Percentiles rank a stretch among this genome's conserved stretches.
phyloP scores from a whole-genome alignment of 2,329 filamentous ascomycete genomes.

The Xylaria sp. region DNA sequence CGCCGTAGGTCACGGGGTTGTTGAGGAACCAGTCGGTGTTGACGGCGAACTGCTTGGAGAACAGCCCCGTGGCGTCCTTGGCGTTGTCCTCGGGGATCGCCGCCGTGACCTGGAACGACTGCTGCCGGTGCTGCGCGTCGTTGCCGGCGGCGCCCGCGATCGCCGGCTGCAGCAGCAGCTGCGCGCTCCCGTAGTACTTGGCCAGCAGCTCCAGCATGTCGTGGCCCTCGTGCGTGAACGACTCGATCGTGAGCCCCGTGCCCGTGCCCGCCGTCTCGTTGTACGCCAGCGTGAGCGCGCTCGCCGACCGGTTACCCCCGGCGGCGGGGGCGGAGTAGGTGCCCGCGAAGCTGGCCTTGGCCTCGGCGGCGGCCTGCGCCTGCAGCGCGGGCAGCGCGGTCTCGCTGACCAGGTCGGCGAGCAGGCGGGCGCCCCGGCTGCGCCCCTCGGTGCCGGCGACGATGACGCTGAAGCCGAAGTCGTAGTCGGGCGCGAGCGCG shows the following conservation, averaged over 20 bases:
- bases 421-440: conserved; percentile 23
- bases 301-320: conserved; percentile 4
- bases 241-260: conserved; percentile 24
- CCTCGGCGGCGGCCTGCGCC: conserved; percentile 32
- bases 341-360: conserved; percentile 30
- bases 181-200: not conserved
- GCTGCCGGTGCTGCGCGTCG: conserved; percentile 5
- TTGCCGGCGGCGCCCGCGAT: too few species aligned
- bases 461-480: conserved; percentile 40
- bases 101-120: conserved; percentile 21
- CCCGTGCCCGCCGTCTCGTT: conserved; percentile 25
- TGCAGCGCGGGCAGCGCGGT: conserved; percentile 33
- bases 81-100: not conserved
- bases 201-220: conserved; percentile 12
- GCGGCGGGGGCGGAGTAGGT: conserved; percentile 30
- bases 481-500: conserved; percentile 39
- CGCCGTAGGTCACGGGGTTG: conserved; percentile 22
- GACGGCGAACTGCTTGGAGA: conserved; percentile 22
- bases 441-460: conserved; percentile 24
- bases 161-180: conserved; percentile 21
- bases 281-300: conserved; percentile 11
- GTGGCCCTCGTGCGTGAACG: conserved; percentile 15
- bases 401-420: conserved; percentile 35
- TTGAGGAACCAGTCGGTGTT: conserved; percentile 26
- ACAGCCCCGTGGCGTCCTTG: conserved; percentile 13